Base-by-base conservation (phyloP, 345 rosid genomes). In the Salix suchowensis region DNA sequence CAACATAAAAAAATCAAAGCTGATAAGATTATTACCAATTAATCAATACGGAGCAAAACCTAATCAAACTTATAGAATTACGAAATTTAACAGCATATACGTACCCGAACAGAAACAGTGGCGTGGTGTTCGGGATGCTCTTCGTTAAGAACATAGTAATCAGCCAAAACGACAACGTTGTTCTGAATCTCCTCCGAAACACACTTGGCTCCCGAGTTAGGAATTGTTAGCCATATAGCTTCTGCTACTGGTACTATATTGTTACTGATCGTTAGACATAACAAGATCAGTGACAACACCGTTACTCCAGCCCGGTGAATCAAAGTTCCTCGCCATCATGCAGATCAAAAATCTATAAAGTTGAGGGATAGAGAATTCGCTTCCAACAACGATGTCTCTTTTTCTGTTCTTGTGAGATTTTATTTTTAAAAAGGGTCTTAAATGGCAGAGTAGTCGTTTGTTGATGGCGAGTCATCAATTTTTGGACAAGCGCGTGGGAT, bases 121-220 rank as follows among this genome's bases (percentile, higher is more conserved):
- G 88, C 82, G 34, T 74, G 69, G 46, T 82, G 71, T 39, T 86
- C 85, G 19, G 90, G 91, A 36, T 86, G 78, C 1, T 82, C 87
- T 60, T 91, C 96, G 73, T 89, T 91, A 78, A 94, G 83, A 67
- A 91, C 90, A 77, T 85, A 84, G 81, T 90, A 94, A 84, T 92
- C 92, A 46, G 93, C 91, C 77, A 94, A 79, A 69, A 94, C 97
- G 70, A 94, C 91, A 36, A 91, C 92, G 93, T 87, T 85, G 86
- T 70, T 85, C 50, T 89, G 94, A 81, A 94, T 92, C 87, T 92
- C 97, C 93, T 94, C 98, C 21, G 97, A 94, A 19, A 94, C 85
- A 60, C 98, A 94, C 93, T 94, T 94, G 61, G 94, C 88, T 64
- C 97, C 98, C 23, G 94, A 39, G 82, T 88, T 68, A 30, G 98